Evolutionary conservation across 306 rosid species (phyloP).

Genomic region (Trifolium subterraneum): DNA sequence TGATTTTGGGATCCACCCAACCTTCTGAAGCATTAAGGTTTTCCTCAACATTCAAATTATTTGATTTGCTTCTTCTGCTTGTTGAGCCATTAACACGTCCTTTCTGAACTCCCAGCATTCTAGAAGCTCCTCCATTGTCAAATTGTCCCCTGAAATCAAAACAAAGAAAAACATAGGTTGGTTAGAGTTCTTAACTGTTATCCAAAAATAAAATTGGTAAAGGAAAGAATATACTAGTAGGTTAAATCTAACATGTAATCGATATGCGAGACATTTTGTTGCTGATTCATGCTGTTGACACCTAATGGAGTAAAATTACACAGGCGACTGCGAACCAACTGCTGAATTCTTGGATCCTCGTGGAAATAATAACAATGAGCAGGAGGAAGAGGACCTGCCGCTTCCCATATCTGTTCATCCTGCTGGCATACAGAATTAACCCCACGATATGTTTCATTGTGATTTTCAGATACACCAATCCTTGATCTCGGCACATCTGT

Average conservation of each 20-base stretch:
- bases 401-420: slow-evolving; percentile 53
- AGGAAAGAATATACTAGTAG: neutral
- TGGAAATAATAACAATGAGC: slow-evolving; percentile 81
- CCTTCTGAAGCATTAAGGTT: slow-evolving; percentile 54
- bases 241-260: slow-evolving; percentile 93
- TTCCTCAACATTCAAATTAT: slow-evolving; percentile 37
- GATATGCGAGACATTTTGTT: slow-evolving; percentile 54
- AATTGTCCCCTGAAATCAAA: slow-evolving; percentile 82
- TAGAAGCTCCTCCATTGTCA: slow-evolving; percentile 62
- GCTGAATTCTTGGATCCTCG: slow-evolving; percentile 67
- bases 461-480: slow-evolving; percentile 30
- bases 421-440: slow-evolving; percentile 42
- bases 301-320: slow-evolving; percentile 71
- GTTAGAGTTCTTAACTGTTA: slow-evolving; percentile 1
- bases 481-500: slow-evolving; percentile 39
- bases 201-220: slow-evolving; percentile 17
- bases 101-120: slow-evolving; percentile 47
- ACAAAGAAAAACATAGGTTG: neutral
- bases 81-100: slow-evolving; percentile 43
- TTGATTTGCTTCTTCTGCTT: slow-evolving; percentile 51
- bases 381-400: slow-evolving; percentile 56
- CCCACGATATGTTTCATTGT: slow-evolving; percentile 26
- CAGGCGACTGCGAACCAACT: slow-evolving; percentile 64
- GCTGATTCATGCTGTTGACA: slow-evolving; percentile 56
- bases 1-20: slow-evolving; percentile 64